Percentiles rank a stretch among this genome's conserved stretches.
Conservation (phyloP, 306 rosid species). For the Sicyos baderoa region DNA sequence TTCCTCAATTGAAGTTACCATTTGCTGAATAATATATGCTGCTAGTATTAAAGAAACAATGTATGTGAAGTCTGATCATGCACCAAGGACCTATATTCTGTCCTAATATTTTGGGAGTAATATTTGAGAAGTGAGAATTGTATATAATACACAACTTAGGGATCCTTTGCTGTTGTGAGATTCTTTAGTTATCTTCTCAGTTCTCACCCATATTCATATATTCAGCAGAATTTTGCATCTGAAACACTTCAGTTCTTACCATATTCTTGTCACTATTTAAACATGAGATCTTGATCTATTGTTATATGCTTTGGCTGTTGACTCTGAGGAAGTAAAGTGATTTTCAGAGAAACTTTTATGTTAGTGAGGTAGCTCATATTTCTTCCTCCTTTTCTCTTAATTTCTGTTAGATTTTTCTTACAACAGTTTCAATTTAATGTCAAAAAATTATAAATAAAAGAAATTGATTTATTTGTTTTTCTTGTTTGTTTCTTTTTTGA, state of each 20-base stretch:
- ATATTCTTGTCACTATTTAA: not conserved
- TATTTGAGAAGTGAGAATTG: not conserved
- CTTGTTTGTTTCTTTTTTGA: not conserved
- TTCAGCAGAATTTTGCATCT: slow-evolving; percentile 2
- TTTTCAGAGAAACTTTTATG: not conserved
- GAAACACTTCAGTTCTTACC: not conserved
- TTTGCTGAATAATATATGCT: not conserved
- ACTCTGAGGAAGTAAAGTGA: not conserved
- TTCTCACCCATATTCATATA: not conserved
- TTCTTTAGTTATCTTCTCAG: not conserved
- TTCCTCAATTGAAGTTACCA: not conserved
- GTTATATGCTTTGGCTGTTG: not conserved
- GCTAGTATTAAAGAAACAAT: not conserved
- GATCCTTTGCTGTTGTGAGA: not conserved
- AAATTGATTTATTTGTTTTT: not conserved
- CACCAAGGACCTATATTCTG: not conserved
- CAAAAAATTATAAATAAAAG: not conserved
- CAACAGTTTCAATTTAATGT: not conserved
- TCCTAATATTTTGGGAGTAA: not conserved
- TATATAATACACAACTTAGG: not conserved
- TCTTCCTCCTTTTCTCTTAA: not conserved
- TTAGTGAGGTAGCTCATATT: not conserved
- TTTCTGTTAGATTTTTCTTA: not conserved
- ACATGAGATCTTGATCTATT: not conserved
- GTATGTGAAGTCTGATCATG: not conserved